Percentiles rank a stretch among this genome's conserved stretches.
These are phyloP conservation scores for Platanthera guangdongensis DNA, from an alignment of 106 monocot genomes.

Conservation along the genomic window DNA sequence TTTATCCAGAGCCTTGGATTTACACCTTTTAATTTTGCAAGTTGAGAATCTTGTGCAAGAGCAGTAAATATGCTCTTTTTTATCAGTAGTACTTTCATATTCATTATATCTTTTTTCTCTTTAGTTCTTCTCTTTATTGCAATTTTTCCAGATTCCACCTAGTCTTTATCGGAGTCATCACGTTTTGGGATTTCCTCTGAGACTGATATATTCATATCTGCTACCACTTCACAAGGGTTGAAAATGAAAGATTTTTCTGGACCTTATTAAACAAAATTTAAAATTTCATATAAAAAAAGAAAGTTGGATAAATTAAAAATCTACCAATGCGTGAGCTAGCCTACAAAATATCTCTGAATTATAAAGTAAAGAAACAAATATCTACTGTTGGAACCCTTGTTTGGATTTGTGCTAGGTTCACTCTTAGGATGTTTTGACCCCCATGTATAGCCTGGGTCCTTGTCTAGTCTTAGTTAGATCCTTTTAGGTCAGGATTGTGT, in stretches of 20 bases:
- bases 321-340: too few relatives aligned
- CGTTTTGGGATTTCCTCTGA: slow-evolving; percentile 31
- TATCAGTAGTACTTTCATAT: not conserved
- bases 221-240: slow-evolving; percentile 12
- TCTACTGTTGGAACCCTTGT: too few relatives aligned
- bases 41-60: slow-evolving; percentile 56
- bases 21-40: slow-evolving; percentile 87
- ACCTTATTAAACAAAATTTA: not conserved
- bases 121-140: slow-evolving; percentile 17
- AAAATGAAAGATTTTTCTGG: slow-evolving; percentile 22
- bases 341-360: too few relatives aligned
- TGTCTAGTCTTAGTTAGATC: too few relatives aligned
- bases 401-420: too few relatives aligned
- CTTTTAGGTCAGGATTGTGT: too few relatives aligned
- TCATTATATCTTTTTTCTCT: slow-evolving; percentile 5
- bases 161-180: slow-evolving; percentile 40
- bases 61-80: slow-evolving; percentile 27
- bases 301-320: too few relatives aligned
- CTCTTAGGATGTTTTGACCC: too few relatives aligned
- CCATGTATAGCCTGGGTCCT: too few relatives aligned
- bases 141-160: slow-evolving; percentile 35
- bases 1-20: slow-evolving; percentile 46
- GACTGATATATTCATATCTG: slow-evolving; percentile 84
- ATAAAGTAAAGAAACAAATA: too few relatives aligned
- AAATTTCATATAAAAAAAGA: too few relatives aligned